Evolutionary conservation across 1,284 basidiomycete species (phyloP).

Genomic region (Tilletia indica): DNA sequence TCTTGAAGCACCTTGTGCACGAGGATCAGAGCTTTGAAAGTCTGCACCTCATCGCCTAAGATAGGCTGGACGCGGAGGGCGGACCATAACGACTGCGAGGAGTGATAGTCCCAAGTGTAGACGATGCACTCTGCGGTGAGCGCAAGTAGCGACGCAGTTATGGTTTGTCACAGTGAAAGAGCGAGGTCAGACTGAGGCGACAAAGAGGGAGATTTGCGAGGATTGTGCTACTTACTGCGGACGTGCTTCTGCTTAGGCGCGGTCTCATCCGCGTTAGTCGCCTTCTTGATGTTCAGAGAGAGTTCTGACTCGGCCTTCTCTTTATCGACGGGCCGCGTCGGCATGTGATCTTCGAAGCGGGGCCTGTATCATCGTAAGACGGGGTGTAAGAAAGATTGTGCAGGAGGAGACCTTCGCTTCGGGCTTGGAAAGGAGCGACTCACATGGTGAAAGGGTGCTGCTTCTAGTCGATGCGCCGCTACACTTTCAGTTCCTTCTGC

Average conservation of each 20-base stretch:
- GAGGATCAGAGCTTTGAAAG: constrained; percentile 55
- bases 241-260: constrained; percentile 57
- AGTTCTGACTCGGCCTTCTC: constrained; percentile 54
- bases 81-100: constrained; percentile 53
- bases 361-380: not conserved
- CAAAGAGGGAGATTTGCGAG: not conserved
- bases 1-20: constrained; percentile 56
- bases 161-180: not conserved
- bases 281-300: constrained; percentile 53
- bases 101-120: constrained; percentile 56
- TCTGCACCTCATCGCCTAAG: constrained; percentile 54
- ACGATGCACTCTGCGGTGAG: constrained; percentile 49
- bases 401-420: too few species aligned
- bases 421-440: too few species aligned
- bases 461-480: too few species aligned
- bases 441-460: too few species aligned
- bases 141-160: not conserved
- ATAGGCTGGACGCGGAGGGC: constrained; percentile 54
- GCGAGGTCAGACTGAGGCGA: not conserved
- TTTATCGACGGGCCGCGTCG: constrained; percentile 52
- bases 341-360: constrained; percentile 23
- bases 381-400: too few species aligned
- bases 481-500: too few species aligned
- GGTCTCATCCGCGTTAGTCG: constrained; percentile 50
- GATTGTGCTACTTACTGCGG: constrained; percentile 38